A percentile compares a stretch with the other conserved stretches of the same genome.
Evolutionary conservation across 805 yeast genomes (phyloP).

Genomic region (Candida ulmi): DNA sequence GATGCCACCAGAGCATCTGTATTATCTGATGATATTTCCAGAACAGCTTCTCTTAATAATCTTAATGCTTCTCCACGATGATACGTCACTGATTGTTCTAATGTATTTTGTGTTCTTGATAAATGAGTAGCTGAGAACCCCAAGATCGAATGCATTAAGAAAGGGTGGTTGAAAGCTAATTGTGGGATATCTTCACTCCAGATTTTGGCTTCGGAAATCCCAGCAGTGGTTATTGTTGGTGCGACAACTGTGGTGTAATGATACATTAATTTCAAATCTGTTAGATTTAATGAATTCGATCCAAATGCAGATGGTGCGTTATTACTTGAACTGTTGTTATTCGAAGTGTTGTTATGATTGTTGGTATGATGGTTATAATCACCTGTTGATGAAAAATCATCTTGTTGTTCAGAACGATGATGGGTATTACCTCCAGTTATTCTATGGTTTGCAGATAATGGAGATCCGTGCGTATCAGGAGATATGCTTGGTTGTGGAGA

Average conservation of each 20-base stretch:
- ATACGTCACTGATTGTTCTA: slow-evolving; percentile 75
- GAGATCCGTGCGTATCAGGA: slow-evolving; percentile 21
- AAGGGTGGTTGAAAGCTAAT: slow-evolving; percentile 83
- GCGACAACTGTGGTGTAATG: slow-evolving; percentile 85
- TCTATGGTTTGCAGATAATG: slow-evolving; percentile 14
- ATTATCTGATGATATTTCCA: slow-evolving; percentile 75
- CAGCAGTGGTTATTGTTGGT: slow-evolving; percentile 84
- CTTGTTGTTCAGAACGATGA: neutral
- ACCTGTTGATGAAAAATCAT: neutral
- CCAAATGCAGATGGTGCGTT: slow-evolving; percentile 17
- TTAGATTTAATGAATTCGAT: slow-evolving; percentile 48
- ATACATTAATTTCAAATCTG: slow-evolving; percentile 74
- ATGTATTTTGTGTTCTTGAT: slow-evolving; percentile 66
- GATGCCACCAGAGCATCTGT: slow-evolving; percentile 93
- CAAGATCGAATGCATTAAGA: slow-evolving; percentile 84
- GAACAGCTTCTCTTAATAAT: slow-evolving; percentile 76
- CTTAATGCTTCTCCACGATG: slow-evolving; percentile 87
- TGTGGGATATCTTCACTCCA: slow-evolving; percentile 89
- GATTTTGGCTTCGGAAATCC: slow-evolving; percentile 76
- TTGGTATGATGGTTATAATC: slow-evolving; percentile 2
- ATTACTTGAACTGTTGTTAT: no score
- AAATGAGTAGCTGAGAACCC: slow-evolving; percentile 93
- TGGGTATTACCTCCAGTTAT: slow-evolving; percentile 6
- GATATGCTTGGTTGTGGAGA: slow-evolving; percentile 26
- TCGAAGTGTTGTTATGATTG: no score